Percentiles rank a stretch among this genome's conserved stretches.
phyloP scores from a whole-genome alignment of 805 yeast genomes.

The Monosporozyma yasuniensis region DNA sequence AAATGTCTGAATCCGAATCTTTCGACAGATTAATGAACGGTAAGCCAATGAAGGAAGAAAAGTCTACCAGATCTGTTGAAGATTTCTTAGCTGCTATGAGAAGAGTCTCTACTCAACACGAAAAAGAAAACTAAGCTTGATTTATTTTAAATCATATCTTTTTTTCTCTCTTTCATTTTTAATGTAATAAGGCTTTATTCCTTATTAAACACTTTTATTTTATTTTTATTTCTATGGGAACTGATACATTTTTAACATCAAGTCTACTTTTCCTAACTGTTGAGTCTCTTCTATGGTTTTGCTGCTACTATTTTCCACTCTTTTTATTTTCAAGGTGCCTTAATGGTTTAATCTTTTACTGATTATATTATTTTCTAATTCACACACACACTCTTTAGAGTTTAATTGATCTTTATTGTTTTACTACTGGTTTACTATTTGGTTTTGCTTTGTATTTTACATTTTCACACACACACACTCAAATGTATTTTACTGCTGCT shows the following conservation, averaged over 20 bases:
- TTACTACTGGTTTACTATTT: neutral
- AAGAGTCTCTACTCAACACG: slow-evolving; percentile 86
- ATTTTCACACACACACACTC: slow-evolving; percentile 6
- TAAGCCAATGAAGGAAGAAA: slow-evolving; percentile 50
- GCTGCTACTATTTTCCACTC: neutral
- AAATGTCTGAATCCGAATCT: slow-evolving; percentile 73
- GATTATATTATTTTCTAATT: neutral
- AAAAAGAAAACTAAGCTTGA: slow-evolving; percentile 51
- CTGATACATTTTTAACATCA: slow-evolving; percentile 8
- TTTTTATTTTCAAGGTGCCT: neutral
- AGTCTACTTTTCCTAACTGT: slow-evolving; percentile 1
- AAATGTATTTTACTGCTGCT: neutral
- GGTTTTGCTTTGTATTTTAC: neutral
- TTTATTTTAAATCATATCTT: slow-evolving; percentile 1
- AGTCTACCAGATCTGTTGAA: slow-evolving; percentile 61
- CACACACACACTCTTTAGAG: slow-evolving; percentile 4
- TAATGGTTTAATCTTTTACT: neutral
- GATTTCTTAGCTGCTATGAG: slow-evolving; percentile 81
- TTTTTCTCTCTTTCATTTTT: neutral
- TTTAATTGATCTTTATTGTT: neutral
- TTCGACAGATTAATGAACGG: slow-evolving; percentile 83
- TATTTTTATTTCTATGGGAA: slow-evolving; percentile 8
- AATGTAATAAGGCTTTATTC: slow-evolving; percentile 1
- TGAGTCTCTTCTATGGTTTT: slow-evolving; percentile 1
- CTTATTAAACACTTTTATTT: slow-evolving; percentile 1